Evolutionary conservation across 2,329 filamentous ascomycete genomes (phyloP), one percentile per base, ranked within the genome.

Genomic region (Alternaria viburni): DNA sequence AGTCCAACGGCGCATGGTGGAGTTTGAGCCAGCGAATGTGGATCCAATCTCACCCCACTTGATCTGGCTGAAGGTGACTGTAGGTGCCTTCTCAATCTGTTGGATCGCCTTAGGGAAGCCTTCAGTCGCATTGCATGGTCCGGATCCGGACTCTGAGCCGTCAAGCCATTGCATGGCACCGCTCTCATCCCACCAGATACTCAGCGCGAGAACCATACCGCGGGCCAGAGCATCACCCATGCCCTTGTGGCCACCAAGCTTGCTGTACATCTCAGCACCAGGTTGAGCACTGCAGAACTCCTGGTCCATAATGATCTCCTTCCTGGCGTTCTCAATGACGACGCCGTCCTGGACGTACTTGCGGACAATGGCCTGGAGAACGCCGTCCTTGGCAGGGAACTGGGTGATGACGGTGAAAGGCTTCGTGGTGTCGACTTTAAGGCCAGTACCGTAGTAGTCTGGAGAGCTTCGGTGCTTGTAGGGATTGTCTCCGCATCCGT

Each of bases 351-450:
- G 89, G 61, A 89, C 84, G 77, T 91, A 91, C 79, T 89, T 84
- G 70, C 89, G 87, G 70, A 85, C 86, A 77, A 91, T 89, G 77
- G 89, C 85, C 56, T 80, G 82, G 52, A 91, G 86, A 10, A 81
- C 79, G 60, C 89, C 88, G 62, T 83, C 77, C 54, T 84, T 87
- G 57, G 86, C 87, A 69, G 88, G 79, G 81, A 91, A 91, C 77
- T 91, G 89, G 10, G 89, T 91, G 61, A 91, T 86, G 23, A 91
- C 88, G 9, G 89, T 91, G 70, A 91, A 78, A 70, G 86, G 86
- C 74, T 83, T 81, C 66, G 78, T 85, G 58, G 88, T 89, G 75
- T 90, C 86, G 69, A 91, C 81, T 54, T 81, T 88, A 25, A 71
- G 64, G 26, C 66, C 61, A 12, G 59, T 66, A 10, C 71, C 74